A percentile compares a stretch with the other conserved stretches of the same genome.
Conservation (phyloP, 163 green algal species). For the Scenedesmus sp. region DNA sequence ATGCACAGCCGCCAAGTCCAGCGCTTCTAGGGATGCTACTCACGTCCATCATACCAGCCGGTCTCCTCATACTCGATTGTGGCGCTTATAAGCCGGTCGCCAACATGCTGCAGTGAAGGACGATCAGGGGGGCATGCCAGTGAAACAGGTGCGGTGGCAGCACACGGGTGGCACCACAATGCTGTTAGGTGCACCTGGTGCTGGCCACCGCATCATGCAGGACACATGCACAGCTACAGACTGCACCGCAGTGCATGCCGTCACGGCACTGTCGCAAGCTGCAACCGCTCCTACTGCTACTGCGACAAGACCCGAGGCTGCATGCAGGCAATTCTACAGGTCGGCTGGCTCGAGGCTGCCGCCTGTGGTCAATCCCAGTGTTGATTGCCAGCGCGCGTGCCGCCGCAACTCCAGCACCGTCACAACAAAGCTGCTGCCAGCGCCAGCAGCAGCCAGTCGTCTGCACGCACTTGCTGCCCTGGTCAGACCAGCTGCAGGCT, state of each 20-base stretch:
- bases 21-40: neutral
- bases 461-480: neutral
- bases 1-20: too few relatives aligned
- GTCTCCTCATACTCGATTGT: slow-evolving; percentile 63
- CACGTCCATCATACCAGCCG: slow-evolving; percentile 62
- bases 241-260: neutral
- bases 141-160: neutral
- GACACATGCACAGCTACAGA: neutral
- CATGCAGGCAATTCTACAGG: neutral
- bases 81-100: slow-evolving; percentile 55
- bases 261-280: neutral
- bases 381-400: slow-evolving; percentile 51
- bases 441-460: neutral
- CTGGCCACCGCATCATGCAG: neutral
- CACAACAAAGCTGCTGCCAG: slow-evolving; percentile 55
- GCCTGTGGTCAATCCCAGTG: too few relatives aligned
- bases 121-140: neutral
- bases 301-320: neutral
- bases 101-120: slow-evolving; percentile 50
- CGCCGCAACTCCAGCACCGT: slow-evolving; percentile 55
- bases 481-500: neutral
- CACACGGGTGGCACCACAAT: neutral
- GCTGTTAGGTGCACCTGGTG: neutral
- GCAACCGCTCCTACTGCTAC: neutral
- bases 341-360: too few relatives aligned